phyloP scores from a whole-genome alignment of 1,284 basidiomycete species.

The Trametes hirsuta region DNA sequence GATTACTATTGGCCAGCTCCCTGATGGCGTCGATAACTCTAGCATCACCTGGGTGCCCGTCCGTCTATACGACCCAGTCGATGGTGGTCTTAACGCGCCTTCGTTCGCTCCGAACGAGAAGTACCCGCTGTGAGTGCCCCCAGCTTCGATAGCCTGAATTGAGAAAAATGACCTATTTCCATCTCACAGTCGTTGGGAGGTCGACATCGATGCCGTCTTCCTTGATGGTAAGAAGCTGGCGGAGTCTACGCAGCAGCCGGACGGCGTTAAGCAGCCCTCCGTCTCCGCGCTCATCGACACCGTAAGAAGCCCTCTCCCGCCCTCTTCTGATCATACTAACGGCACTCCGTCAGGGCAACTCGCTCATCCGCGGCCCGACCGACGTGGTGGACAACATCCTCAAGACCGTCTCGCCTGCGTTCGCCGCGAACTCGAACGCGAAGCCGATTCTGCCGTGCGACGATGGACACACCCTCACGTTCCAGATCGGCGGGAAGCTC shows the following conservation, averaged over 20 bases:
- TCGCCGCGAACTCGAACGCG: constrained; percentile 31
- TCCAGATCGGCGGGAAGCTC: constrained; percentile 62
- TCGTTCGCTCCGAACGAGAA: constrained; percentile 40
- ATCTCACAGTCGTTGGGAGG: constrained; percentile 54
- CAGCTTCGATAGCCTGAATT: background rate
- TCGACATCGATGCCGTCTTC: constrained; percentile 57
- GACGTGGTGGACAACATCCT: constrained; percentile 47
- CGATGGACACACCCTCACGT: constrained; percentile 56
- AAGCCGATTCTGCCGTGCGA: constrained; percentile 43
- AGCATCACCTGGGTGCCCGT: constrained; percentile 48
- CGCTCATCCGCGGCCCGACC: constrained; percentile 41
- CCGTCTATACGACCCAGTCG: constrained; percentile 38
- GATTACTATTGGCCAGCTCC: constrained; percentile 45
- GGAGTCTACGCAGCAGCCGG: constrained; percentile 42
- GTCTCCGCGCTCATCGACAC: constrained; percentile 59
- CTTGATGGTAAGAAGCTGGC: constrained; percentile 55
- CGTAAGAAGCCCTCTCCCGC: constrained; percentile 34
- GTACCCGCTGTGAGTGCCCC: constrained; percentile 37
- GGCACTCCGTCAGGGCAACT: constrained; percentile 38
- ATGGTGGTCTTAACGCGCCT: constrained; percentile 42
- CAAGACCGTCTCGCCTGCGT: constrained; percentile 38
- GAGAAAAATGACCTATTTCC: background rate
- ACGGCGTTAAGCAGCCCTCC: constrained; percentile 34
- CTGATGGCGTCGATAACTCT: constrained; percentile 41
- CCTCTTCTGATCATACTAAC: background rate